A percentile compares a stretch with the other conserved stretches of the same genome.
phyloP scores from a whole-genome alignment of 2,329 filamentous ascomycete species.

The Penicillium sp. region DNA sequence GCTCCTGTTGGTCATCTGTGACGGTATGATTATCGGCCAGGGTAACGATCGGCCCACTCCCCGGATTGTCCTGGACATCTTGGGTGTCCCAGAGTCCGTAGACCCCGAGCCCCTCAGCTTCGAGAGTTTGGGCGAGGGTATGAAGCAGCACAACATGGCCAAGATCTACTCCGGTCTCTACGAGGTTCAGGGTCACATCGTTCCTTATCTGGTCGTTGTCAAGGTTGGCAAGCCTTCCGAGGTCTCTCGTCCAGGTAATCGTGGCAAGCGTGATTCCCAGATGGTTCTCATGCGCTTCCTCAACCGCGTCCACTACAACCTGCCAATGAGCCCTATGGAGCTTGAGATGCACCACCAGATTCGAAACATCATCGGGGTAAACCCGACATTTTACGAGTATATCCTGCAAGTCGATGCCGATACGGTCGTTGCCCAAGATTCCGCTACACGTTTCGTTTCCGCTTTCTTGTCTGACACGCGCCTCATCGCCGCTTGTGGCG shows the following conservation, averaged over 20 bases:
- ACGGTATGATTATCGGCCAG: constrained; percentile 93
- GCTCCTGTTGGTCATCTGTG: constrained; percentile 92
- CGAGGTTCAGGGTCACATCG: constrained; percentile 96
- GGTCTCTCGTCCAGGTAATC: constrained; percentile 78
- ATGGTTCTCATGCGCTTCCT: constrained; percentile 99
- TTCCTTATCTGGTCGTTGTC: constrained; percentile 94
- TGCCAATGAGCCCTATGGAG: constrained; percentile 93
- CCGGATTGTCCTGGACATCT: constrained; percentile 95
- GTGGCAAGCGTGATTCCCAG: constrained; percentile 98
- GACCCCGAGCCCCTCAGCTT: constrained; percentile 97
- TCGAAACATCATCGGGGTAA: constrained; percentile 96
- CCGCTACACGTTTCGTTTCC: constrained; percentile 87
- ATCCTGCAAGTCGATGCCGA: constrained; percentile 96
- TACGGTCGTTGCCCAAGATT: constrained; percentile 87
- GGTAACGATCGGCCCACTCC: constrained; percentile 96
- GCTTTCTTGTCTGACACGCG: constrained; percentile 89
- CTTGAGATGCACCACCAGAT: constrained; percentile 99
- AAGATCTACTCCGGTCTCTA: constrained; percentile 98
- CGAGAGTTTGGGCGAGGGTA: constrained; percentile 90
- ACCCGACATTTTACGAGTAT: constrained; percentile 97
- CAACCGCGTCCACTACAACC: constrained; percentile 97
- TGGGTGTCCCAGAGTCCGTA: constrained; percentile 89
- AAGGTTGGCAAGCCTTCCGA: constrained; percentile 90
- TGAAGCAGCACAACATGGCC: constrained; percentile 99
- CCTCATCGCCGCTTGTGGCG: constrained; percentile 91